These are phyloP conservation scores for Polytrichum formosum DNA, from an alignment of 225 moss, liverwort and hornwort species.

Conservation along the genomic window DNA sequence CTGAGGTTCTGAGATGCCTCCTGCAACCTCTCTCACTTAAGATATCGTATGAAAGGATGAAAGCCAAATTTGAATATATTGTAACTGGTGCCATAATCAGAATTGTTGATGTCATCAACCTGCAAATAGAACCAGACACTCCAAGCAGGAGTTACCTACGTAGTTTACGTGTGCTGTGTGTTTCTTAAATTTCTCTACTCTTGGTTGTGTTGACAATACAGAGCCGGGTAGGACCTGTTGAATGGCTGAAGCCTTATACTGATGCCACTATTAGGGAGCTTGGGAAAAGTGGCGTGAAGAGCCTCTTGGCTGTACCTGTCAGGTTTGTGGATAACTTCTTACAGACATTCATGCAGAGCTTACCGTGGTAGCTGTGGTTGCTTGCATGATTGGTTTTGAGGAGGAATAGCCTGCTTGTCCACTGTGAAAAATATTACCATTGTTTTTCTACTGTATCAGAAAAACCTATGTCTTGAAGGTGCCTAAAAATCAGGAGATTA, in stretches of 20 bases:
- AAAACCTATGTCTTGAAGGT: not conserved
- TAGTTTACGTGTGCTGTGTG: no score
- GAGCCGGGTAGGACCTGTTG: slow-evolving; percentile 98
- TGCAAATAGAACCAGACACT: no score
- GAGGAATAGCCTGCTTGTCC: not conserved
- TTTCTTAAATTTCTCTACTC: no score
- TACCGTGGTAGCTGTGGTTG: slow-evolving; percentile 1
- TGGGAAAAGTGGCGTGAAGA: slow-evolving; percentile 83
- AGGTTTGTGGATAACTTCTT: slow-evolving; percentile 46
- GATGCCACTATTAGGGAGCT: slow-evolving; percentile 87
- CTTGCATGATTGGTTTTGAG: not conserved
- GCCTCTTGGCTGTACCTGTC: slow-evolving; percentile 89
- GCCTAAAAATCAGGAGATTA: not conserved
- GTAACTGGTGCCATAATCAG: no score
- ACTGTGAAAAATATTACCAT: not conserved
- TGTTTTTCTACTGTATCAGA: not conserved
- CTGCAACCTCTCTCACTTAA: no score
- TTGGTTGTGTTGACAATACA: slow-evolving; percentile 27
- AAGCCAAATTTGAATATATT: no score
- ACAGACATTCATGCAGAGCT: not conserved
- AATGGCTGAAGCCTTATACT: slow-evolving; percentile 96
- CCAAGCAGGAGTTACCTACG: no score
- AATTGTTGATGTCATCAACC: no score
- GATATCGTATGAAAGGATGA: no score
- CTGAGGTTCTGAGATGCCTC: no score